Evolutionary conservation across 2,329 filamentous ascomycete species (phyloP), one percentile per base, ranked within the genome.

Genomic region (Monosporascus sp.): DNA sequence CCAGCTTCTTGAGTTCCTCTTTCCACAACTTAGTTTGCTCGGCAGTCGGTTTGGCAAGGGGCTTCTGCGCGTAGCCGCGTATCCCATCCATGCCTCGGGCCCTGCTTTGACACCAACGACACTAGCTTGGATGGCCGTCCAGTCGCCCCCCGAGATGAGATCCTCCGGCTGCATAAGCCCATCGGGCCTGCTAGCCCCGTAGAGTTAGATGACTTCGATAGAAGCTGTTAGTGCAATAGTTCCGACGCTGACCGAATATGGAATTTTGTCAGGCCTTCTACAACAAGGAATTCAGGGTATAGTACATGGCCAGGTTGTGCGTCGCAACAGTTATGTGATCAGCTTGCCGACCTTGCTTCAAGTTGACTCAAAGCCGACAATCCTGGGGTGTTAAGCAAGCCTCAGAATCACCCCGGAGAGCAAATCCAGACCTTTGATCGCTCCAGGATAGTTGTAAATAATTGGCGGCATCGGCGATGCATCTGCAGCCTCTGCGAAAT

Each of bases 211-310:
- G 1, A 85, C 77, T 63, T 77, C 72, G 49, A 85, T 76, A 68
- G 84, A 88, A 14, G 84, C 77, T 63, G 80, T 84, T 35, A 87
- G 87, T 2, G 84, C 80, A 49, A 90, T 79, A 69, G 90, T 90
- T 61, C 81, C 88, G 56, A 89, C 77, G 6, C 87, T 88, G 25
- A 84, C 64, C 87, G 86, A 46, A 90, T 73, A 3, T 84, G 80
- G 68, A 90, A 89, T 69, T 90, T 87, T 48, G 86, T 84, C 2
- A 84, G 88, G 50, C 87, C 87, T 24, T 85, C 87, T 63, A 90
- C 79, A 58, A 86, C 86, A 64, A 89, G 73, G 70, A 90, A 90
- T 15, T 79, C 68, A 1, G 79, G 72, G 11, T 58, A 46, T 62
- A 68, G 5, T 66, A 67, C 47, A 67, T 61, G 22, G 68, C 53